phyloP scores from a whole-genome alignment of 352 stramenopile species.

The Phytophthora nicotianae region DNA sequence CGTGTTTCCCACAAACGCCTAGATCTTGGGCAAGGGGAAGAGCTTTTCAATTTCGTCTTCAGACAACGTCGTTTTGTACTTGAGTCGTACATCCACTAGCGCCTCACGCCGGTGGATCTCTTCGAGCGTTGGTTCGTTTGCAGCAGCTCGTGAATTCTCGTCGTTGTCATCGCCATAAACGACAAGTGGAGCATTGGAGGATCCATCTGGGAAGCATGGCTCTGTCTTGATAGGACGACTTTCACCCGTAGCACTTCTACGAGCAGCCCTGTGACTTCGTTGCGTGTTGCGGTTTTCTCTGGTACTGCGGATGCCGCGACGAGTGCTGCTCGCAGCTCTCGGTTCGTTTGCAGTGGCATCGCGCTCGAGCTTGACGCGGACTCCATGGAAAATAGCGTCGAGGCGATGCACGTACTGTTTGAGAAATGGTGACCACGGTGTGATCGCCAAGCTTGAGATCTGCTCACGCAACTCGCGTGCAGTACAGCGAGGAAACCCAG shows the following conservation, averaged over 20 bases:
- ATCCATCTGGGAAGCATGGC: conserved; percentile 1
- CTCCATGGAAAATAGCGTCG: too few relatives aligned
- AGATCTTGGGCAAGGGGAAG: background rate
- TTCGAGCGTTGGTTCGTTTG: background rate
- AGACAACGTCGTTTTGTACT: background rate
- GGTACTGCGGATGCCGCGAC: too few relatives aligned
- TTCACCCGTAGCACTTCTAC: background rate
- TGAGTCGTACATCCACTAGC: background rate
- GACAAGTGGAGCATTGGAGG: background rate
- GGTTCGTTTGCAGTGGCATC: too few relatives aligned
- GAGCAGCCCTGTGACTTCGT: background rate
- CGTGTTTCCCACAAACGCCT: background rate
- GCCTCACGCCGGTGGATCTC: background rate
- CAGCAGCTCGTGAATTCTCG: background rate
- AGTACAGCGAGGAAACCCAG: too few relatives aligned
- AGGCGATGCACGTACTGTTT: too few relatives aligned
- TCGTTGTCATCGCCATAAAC: background rate
- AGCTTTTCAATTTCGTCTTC: background rate
- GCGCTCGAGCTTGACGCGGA: too few relatives aligned
- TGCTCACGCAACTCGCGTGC: too few relatives aligned
- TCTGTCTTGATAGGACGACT: background rate
- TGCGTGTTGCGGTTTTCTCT: too few relatives aligned
- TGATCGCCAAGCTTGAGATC: too few relatives aligned
- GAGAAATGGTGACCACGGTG: too few relatives aligned
- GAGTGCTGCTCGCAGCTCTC: too few relatives aligned